Evolutionary conservation across 106 monocot genomes (phyloP), one percentile per base, ranked within the genome.

Genomic region (Dioscorea zingiberensis): DNA sequence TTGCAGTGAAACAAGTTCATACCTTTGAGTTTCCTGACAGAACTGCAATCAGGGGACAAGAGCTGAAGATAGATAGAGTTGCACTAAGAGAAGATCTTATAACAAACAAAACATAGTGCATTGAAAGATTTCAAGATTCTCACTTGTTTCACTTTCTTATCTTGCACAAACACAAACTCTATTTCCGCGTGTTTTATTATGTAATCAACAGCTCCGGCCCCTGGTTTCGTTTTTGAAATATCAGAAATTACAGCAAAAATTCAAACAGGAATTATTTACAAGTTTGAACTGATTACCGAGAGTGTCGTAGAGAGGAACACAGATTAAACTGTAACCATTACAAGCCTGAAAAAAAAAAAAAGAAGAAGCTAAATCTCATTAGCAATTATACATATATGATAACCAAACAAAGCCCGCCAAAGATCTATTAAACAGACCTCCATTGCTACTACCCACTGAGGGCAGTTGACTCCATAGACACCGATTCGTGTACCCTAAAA

Each of bases 281-380:
- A n/a, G n/a, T 38, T 38, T 38, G 38, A 38, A 38, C 4, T 38
- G 4, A 6, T 25, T 81, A 95, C 95, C 95, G 18, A 95, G 80
- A 53, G 95, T 85, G 64, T 95, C 91, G 54, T 95, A 95, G 14
- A 95, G 88, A 49, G 95, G 95, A 74, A 95, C 90, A 57, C 95
- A 95, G 27, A 91, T 77, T 67, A 97, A 68, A 65, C 76, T 88
- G 63, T 85, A 91, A 15, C 91, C 95, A 78, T 91, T 91, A 74
- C 95, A 97, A 84, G 91, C 95, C 95, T 97, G 85, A 62, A 76
- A 38, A 38, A 17, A 60, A 0, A n/a, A n/a, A n/a, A n/a, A n/a
- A n/a, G n/a, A n/a, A n/a, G n/a, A n/a, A 73, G 23, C 4, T 17
- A 10, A 77, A 54, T 64, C 55, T 62, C 65, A 32, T 58, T 18